phyloP scores from a whole-genome alignment of 2,329 filamentous ascomycete genomes.

The Aspergillus ochraceoroseus region DNA sequence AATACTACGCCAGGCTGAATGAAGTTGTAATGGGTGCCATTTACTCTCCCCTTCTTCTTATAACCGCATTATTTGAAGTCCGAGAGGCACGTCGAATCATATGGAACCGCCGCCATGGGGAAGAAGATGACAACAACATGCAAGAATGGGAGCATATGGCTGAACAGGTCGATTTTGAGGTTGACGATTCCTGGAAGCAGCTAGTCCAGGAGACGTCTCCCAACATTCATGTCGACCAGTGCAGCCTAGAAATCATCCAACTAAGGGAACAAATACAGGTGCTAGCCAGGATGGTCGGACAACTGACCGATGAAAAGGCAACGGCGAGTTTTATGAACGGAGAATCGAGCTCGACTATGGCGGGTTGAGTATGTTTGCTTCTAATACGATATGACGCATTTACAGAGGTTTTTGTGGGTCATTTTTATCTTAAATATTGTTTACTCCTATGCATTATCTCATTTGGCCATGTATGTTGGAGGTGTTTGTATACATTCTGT shows the following conservation, averaged over 20 bases:
- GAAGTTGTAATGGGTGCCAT: conserved; percentile 80
- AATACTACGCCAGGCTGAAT: conserved; percentile 73
- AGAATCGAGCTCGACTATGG: conserved; percentile 15
- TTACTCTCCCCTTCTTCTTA: conserved; percentile 75
- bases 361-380: conserved; percentile 3
- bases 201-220: conserved; percentile 69
- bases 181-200: conserved; percentile 74
- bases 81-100: conserved; percentile 62
- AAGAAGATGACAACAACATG: conserved; percentile 80
- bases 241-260: conserved; percentile 59
- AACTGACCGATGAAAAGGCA: conserved; percentile 43
- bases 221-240: conserved; percentile 73
- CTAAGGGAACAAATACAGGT: conserved; percentile 53
- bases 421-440: not conserved
- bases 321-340: conserved; percentile 10
- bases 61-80: conserved; percentile 70
- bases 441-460: not conserved
- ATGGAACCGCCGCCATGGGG: conserved; percentile 70
- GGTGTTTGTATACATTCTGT: no score
- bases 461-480: no score
- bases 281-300: conserved; percentile 59
- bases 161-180: conserved; percentile 67
- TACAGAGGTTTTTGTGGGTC: no score
- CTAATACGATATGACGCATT: no score
- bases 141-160: conserved; percentile 91